These are phyloP conservation scores for Pyricularia sp. DNA, from an alignment of 2,329 filamentous ascomycete genomes.

Conservation along the genomic window DNA sequence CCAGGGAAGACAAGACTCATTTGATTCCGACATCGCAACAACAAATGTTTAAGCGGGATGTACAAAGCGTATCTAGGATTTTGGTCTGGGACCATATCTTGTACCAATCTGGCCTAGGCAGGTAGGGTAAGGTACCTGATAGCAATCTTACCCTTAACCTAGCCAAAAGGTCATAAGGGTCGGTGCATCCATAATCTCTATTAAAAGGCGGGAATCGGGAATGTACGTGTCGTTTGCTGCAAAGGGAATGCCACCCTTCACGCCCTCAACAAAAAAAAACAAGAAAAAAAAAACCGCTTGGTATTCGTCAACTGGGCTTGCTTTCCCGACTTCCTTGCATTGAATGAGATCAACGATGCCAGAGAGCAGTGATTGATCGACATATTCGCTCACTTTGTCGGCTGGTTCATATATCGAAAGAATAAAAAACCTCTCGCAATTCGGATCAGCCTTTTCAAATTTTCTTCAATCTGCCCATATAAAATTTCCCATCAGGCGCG, in stretches of 20 bases:
- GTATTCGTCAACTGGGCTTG: not conserved
- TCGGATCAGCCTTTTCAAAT: not conserved
- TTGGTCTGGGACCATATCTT: not conserved
- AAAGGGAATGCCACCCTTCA: not conserved
- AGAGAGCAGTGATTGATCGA: not conserved
- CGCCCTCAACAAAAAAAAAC: constrained; percentile 1
- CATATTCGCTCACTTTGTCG: not conserved
- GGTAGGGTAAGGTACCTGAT: not conserved
- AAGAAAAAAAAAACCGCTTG: not conserved
- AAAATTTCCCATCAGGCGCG: not conserved
- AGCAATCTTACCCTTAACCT: not conserved
- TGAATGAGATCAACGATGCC: not conserved
- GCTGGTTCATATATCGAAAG: not conserved
- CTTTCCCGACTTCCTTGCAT: not conserved
- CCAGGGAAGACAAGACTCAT: not conserved
- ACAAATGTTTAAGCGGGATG: not conserved
- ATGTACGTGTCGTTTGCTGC: not conserved
- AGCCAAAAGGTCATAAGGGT: not conserved
- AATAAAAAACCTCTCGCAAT: not conserved
- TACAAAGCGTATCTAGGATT: not conserved
- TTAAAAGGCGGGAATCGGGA: too few species aligned
- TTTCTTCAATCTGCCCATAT: not conserved
- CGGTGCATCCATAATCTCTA: too few species aligned
- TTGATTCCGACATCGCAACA: not conserved
- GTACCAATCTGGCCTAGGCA: not conserved